A percentile compares a stretch with the other conserved stretches of the same genome.
phyloP scores from a whole-genome alignment of 2,329 filamentous ascomycete species.

The Juglanconis sp. region DNA sequence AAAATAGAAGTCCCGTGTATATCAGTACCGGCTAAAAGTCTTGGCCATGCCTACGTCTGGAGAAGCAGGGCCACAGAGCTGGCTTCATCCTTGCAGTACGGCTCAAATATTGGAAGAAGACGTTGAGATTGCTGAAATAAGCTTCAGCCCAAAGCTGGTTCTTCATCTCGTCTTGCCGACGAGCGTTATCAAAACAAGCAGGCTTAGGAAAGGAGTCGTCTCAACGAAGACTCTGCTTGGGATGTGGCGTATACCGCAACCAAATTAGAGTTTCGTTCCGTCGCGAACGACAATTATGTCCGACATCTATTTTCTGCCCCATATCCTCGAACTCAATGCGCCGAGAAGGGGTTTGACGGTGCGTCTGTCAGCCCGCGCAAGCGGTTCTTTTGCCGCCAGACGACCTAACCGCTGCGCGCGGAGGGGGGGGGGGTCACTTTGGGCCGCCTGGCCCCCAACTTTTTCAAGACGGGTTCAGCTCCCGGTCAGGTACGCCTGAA shows the following conservation, averaged over 20 bases:
- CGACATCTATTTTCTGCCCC: background rate
- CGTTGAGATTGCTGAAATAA: slow-evolving; percentile 8
- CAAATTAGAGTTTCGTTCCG: background rate
- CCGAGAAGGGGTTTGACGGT: slow-evolving; percentile 1
- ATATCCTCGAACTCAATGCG: background rate
- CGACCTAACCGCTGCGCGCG: slow-evolving; percentile 7
- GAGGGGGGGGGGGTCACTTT: background rate
- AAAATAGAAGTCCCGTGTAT: background rate
- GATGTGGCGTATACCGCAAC: background rate
- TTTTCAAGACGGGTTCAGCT: slow-evolving; percentile 12
- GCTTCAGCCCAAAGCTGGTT: slow-evolving; percentile 3
- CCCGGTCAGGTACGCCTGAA: slow-evolving; percentile 14
- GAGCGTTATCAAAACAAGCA: background rate
- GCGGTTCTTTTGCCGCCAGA: slow-evolving; percentile 11
- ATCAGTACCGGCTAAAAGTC: background rate
- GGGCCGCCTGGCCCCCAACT: slow-evolving; percentile 8
- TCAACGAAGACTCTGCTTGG: background rate
- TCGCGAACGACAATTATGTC: background rate
- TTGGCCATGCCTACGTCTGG: background rate
- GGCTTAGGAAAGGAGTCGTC: too few relatives aligned
- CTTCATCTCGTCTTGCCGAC: slow-evolving; percentile 1
- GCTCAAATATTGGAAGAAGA: background rate
- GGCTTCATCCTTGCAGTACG: slow-evolving; percentile 10
- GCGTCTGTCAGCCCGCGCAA: slow-evolving; percentile 1
- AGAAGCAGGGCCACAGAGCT: background rate